Conservation (phyloP, 2,329 filamentous ascomycete species). For the Aureobasidium leucospermi region DNA sequence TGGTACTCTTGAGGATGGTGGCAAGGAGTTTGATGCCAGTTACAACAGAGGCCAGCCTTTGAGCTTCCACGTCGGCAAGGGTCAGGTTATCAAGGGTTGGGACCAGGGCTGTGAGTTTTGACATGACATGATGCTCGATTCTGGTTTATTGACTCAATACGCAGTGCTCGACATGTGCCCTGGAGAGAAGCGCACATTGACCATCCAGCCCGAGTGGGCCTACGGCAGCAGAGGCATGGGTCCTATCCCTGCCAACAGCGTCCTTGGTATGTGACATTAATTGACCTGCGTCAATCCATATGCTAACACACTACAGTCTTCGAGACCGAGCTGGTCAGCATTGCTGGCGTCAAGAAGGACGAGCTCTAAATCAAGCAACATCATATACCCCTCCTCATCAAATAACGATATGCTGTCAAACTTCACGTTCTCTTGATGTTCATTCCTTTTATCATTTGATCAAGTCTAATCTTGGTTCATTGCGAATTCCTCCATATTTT, state of each 20-base stretch:
- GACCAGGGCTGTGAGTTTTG: slow-evolving; percentile 56
- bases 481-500: slow-evolving; percentile 45
- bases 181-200: slow-evolving; percentile 86
- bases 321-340: slow-evolving; percentile 81
- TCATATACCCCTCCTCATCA: background rate
- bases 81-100: slow-evolving; percentile 94
- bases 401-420: background rate
- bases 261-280: slow-evolving; percentile 53
- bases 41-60: slow-evolving; percentile 77
- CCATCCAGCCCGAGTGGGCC: slow-evolving; percentile 77
- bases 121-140: background rate
- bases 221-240: slow-evolving; percentile 75
- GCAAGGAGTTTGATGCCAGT: slow-evolving; percentile 45
- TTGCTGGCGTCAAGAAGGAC: slow-evolving; percentile 58
- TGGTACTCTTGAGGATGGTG: slow-evolving; percentile 67
- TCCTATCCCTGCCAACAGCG: slow-evolving; percentile 78
- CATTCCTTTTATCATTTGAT: background rate
- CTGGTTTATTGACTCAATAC: too few species aligned
- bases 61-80: slow-evolving; percentile 69
- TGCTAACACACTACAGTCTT: slow-evolving; percentile 54
- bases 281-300: slow-evolving; percentile 18
- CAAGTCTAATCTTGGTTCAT: slow-evolving; percentile 38
- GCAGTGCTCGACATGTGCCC: slow-evolving; percentile 83
- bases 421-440: too few species aligned
- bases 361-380: slow-evolving; percentile 20